Conservation (phyloP, 768 basidiomycete genomes). For the Leccinum boreale region DNA sequence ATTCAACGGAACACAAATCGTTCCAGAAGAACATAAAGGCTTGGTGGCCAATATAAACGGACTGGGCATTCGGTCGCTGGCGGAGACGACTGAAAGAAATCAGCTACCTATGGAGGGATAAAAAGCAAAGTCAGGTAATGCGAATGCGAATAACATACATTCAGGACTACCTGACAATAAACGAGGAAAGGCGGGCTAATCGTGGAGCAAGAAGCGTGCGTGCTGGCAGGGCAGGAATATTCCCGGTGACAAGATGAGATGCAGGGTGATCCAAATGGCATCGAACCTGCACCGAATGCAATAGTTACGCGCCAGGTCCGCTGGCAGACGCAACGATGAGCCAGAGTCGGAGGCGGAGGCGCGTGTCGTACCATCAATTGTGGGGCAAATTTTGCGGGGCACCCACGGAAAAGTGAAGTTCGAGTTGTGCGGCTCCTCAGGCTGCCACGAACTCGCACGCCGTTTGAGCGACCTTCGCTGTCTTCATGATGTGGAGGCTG, state of each 20-base stretch:
- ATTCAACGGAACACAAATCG: neutral
- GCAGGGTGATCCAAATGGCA: too few relatives aligned
- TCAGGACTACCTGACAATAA: neutral
- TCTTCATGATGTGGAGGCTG: too few relatives aligned
- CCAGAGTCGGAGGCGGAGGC: too few relatives aligned
- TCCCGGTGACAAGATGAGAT: neutral
- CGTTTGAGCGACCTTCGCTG: too few relatives aligned
- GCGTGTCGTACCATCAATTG: neutral
- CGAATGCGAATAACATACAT: neutral
- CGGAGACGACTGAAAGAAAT: neutral
- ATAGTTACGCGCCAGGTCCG: neutral
- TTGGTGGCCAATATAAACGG: neutral
- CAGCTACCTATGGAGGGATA: neutral
- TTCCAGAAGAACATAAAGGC: neutral
- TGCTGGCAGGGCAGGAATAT: neutral
- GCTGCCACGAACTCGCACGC: too few relatives aligned
- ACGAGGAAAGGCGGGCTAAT: neutral
- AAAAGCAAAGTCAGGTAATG: neutral
- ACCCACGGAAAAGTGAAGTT: too few relatives aligned
- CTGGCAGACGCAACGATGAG: too few relatives aligned
- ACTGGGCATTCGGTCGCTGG: neutral
- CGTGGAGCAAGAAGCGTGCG: neutral
- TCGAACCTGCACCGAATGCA: neutral
- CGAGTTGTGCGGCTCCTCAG: too few relatives aligned
- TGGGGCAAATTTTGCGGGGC: neutral